Evolutionary conservation across 2,329 filamentous ascomycete genomes (phyloP).

Genomic region (Aspergillus pseudotamarii): DNA sequence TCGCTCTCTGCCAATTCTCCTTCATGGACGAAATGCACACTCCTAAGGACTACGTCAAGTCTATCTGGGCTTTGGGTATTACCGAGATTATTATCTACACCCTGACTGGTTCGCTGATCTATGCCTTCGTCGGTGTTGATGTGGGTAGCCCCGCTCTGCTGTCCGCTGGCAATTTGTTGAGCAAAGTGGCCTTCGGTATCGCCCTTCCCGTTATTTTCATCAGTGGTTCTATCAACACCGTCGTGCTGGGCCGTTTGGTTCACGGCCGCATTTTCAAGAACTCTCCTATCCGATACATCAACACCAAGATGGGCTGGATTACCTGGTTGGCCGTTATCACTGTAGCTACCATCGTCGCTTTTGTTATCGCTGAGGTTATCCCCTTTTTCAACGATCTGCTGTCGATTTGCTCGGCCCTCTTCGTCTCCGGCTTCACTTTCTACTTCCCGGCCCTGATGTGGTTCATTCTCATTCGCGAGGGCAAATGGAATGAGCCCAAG

Average conservation of each 20-base stretch:
- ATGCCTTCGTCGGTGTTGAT: slow-evolving; percentile 36
- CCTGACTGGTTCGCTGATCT: slow-evolving; percentile 30
- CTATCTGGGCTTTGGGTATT: slow-evolving; percentile 26
- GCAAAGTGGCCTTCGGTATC: slow-evolving; percentile 37
- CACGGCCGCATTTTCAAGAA: slow-evolving; percentile 39
- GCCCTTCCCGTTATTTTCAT: slow-evolving; percentile 42
- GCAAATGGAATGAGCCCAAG: slow-evolving; percentile 36
- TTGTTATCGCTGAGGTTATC: slow-evolving; percentile 82
- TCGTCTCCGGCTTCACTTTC: slow-evolving; percentile 89
- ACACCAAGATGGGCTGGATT: slow-evolving; percentile 38
- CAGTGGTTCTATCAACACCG: slow-evolving; percentile 40
- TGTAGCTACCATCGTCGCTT: slow-evolving; percentile 73
- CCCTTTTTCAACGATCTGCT: slow-evolving; percentile 76
- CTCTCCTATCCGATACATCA: slow-evolving; percentile 38
- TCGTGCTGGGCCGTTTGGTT: slow-evolving; percentile 36
- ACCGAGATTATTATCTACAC: slow-evolving; percentile 29
- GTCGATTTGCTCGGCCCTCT: slow-evolving; percentile 61
- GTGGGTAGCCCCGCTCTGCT: slow-evolving; percentile 38
- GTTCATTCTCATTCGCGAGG: slow-evolving; percentile 34
- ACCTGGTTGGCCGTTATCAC: slow-evolving; percentile 34
- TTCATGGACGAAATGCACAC: slow-evolving; percentile 33
- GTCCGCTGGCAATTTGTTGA: slow-evolving; percentile 30
- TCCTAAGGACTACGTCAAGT: slow-evolving; percentile 27
- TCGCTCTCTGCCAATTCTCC: slow-evolving; percentile 38
- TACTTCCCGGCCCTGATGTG: slow-evolving; percentile 57